A percentile compares a stretch with the other conserved stretches of the same genome.
Evolutionary conservation across 805 yeast species (phyloP).

Genomic region (Kluyveromyces dobzhanskii): DNA sequence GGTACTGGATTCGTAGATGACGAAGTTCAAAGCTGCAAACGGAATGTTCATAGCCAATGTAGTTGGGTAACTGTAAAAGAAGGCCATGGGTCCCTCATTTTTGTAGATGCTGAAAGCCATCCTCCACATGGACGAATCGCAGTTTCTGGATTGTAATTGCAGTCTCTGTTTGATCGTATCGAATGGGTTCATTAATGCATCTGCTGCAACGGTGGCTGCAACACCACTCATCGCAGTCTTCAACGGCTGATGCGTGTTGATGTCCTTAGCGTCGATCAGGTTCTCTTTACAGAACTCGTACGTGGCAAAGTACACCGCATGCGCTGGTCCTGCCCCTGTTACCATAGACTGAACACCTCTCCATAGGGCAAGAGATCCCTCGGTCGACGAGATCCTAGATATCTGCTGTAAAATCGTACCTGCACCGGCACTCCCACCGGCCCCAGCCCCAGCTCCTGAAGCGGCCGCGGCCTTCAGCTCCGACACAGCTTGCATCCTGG

Average conservation of each 20-base stretch:
- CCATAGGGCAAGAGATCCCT: conserved; percentile 87
- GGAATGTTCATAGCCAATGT: conserved; percentile 89
- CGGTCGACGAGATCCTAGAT: conserved; percentile 69
- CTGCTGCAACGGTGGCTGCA: conserved; percentile 85
- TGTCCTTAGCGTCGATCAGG: conserved; percentile 28
- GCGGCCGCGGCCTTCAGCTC: conserved; percentile 5
- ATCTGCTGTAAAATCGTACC: conserved; percentile 51
- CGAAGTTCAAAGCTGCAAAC: conserved; percentile 89
- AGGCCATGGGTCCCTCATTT: conserved; percentile 67
- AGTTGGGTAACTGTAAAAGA: conserved; percentile 89
- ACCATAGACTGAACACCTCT: conserved; percentile 88
- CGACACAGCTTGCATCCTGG: conserved; percentile 66
- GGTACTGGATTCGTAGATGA: conserved; percentile 81
- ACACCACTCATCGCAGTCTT: conserved; percentile 86
- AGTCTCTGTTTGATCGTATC: conserved; percentile 93
- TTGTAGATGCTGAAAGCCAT: conserved; percentile 38
- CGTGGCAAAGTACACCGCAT: conserved; percentile 92
- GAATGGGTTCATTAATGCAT: conserved; percentile 95
- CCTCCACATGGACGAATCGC: conserved; percentile 16
- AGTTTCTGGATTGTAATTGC: conserved; percentile 45
- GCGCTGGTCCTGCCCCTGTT: conserved; percentile 99
- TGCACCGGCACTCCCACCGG: background rate
- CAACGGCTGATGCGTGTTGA: conserved; percentile 52
- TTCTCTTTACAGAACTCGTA: conserved; percentile 60
- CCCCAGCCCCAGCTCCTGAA: conserved; percentile 9